Percentiles rank a stretch among this genome's conserved stretches.
These are phyloP conservation scores for Triticum turgidum DNA, from an alignment of 176 grass and related monocot genomes.

Conservation along the genomic window DNA sequence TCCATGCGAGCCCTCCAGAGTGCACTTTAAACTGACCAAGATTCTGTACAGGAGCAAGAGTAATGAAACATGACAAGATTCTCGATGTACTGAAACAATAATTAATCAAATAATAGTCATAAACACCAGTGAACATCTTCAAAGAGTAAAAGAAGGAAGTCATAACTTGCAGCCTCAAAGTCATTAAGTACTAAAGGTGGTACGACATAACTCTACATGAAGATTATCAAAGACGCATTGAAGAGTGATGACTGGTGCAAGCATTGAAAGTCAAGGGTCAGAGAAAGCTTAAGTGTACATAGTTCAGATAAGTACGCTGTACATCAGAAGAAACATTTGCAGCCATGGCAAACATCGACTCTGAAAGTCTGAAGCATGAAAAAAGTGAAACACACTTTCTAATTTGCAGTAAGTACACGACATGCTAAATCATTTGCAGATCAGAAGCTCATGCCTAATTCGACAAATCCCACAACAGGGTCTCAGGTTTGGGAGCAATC, in stretches of 20 bases:
- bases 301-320: background rate
- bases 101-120: background rate
- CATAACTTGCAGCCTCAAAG: constrained; percentile 7
- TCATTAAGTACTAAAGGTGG: constrained; percentile 2
- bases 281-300: background rate
- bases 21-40: constrained; percentile 82
- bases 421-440: background rate
- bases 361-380: constrained; percentile 4
- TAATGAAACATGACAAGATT: constrained; percentile 10
- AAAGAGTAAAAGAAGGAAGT: background rate
- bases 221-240: constrained; percentile 7
- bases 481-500: background rate
- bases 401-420: background rate
- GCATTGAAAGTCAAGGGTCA: background rate
- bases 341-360: background rate
- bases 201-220: background rate
- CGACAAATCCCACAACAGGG: background rate
- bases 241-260: background rate
- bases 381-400: background rate
- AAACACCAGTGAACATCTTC: background rate
- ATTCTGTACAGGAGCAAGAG: constrained; percentile 48
- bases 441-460: background rate
- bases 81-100: background rate
- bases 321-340: background rate
- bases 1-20: constrained; percentile 78